Evolutionary conservation across 352 stramenopile species (phyloP), one percentile per base, ranked within the genome.

Genomic region (Globisporangium nagaii): DNA sequence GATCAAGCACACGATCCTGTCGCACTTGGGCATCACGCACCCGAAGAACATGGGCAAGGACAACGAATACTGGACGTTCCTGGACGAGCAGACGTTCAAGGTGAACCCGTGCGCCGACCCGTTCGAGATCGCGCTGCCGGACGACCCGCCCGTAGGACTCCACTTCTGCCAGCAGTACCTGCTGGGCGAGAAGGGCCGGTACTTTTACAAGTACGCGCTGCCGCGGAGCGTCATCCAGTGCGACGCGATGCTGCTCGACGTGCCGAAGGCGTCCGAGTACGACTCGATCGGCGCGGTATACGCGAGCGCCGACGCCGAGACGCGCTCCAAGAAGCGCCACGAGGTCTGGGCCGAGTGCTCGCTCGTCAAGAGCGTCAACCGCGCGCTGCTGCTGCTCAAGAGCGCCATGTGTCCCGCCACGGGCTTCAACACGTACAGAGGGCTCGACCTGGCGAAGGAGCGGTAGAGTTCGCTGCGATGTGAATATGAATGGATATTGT

Each of bases 181-280:
- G 44, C 60, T 66, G 2, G 36, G 61, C 8, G 58, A 68, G 30
- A 62, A 74, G n/a, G 73, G 73, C 2, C 66, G 70, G 28, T 69
- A 75, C 39, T 80, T 76, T 54, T 80, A 80, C 70, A 80, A 84
- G 49, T 80, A 79, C 51, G 60, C 70, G 27, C 27, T 81, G 19
- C 68, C 70, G 4, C 56, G 68, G 15, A 60, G 59, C 36, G 40
- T 84, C n/a, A 52, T 69, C 4, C 53, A 67, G 20, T 81, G 73
- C 56, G 60, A 73, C 19, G 68, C 65, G n/a, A 60, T 63, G 48
- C 44, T 81, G 52, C 56, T 84, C 3, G 57, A 58, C 9, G 54
- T 79, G 27, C 70, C 70, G 35, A 62, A 66, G 13, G 53, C 71
- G 13, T 68, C 48, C 1, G 71, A 81, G 48, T 84, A 70, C 65